Evolutionary conservation across 2,329 filamentous ascomycete species (phyloP), one percentile per base, ranked within the genome.

Genomic region (Fusarium coffeatum): DNA sequence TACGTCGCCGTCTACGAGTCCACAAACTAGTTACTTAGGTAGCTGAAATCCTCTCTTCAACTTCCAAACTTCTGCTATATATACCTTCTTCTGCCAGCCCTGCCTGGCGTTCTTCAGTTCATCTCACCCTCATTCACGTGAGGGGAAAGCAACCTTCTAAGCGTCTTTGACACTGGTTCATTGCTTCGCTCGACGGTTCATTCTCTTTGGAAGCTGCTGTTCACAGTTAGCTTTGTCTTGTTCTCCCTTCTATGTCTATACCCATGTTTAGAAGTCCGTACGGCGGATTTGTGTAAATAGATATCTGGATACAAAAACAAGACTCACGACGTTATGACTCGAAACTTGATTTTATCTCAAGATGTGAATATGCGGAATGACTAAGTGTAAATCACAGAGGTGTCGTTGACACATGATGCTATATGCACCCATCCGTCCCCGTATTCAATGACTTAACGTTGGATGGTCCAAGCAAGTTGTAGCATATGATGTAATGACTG

Each of bases 1-100:
- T 82, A 82, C 51, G 78, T 81, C 28, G 81, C 78, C 22, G 77
- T 82, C n/a, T 82, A 82, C 62, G 72, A 78, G 53, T 71, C 67
- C n/a, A 46, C 47, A 30, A 72, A 67, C 57, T 40, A 58, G 51
- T 50, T 51, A 53, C 45, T 11, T 13, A 10, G 16, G 12, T 65
- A 47, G 22, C 55, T 41, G 50, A 28, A 12, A 16, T 9, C n/a
- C 25, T 56, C 16, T 18, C 23, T 22, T 28, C 20, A 41, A 34
- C 25, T 49, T 27, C 15, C 28, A n/a, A 32, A 27, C 45, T 64
- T 64, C 27, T 64, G n/a, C 30, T 15, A 27, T 42, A 53, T 53
- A 53, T 53, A 53, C 49, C 34, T 64, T 49, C 28, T 56, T 56
- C 54, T 40, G n/a, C n/a, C 23, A 22, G 7, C 13, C 5, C 1